A percentile compares a stretch with the other conserved stretches of the same genome.
Conservation (phyloP, 2,329 filamentous ascomycete genomes). For the Arachnopeziza araneosa region DNA sequence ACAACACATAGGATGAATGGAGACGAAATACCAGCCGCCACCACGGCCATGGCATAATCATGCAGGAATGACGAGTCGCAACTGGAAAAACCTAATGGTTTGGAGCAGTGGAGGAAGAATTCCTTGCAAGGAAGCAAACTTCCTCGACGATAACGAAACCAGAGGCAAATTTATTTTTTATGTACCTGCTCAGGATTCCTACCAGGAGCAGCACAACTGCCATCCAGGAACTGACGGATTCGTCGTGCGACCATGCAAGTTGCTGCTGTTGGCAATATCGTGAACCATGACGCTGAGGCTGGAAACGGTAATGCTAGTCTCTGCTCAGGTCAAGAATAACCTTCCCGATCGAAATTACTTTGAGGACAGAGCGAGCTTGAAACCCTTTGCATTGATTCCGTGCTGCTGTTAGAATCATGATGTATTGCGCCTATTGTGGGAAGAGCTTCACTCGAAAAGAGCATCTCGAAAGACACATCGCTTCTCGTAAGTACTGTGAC, state of each 20-base stretch:
- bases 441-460: slow-evolving; percentile 51
- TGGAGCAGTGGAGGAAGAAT: not conserved
- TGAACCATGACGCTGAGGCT: not conserved
- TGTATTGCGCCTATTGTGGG: slow-evolving; percentile 50
- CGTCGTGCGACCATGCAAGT: not conserved
- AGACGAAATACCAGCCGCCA: not conserved
- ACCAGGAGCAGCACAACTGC: not conserved
- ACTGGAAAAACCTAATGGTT: not conserved
- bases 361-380: not conserved
- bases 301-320: not conserved
- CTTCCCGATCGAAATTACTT: not conserved
- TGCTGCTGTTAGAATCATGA: slow-evolving; percentile 23
- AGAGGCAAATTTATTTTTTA: not conserved
- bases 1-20: not conserved
- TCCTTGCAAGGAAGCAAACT: not conserved
- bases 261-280: not conserved
- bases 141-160: not conserved
- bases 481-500: slow-evolving; percentile 39
- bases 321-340: not conserved
- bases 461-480: slow-evolving; percentile 50
- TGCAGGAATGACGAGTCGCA: not conserved
- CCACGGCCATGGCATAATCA: not conserved
- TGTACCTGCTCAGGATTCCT: not conserved
- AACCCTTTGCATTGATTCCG: not conserved
- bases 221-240: not conserved